Evolutionary conservation across 169 alveolate genomes (phyloP).

Genomic region (Sarcocystis neurona): DNA sequence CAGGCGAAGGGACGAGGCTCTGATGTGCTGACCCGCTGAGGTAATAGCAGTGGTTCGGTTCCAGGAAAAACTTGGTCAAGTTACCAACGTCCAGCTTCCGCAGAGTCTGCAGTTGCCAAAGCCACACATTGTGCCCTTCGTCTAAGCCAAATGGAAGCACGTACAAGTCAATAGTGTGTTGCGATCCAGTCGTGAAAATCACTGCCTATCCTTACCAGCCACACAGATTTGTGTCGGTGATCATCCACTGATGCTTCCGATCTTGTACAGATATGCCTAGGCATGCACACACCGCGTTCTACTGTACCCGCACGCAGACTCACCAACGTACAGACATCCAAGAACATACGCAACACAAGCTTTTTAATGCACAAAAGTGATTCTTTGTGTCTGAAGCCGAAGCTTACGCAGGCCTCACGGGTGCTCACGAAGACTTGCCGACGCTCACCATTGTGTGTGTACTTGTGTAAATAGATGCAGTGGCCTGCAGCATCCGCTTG

Average conservation of each 20-base stretch:
- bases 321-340: too few relatives aligned
- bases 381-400: too few relatives aligned
- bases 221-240: neutral
- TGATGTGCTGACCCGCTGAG: neutral
- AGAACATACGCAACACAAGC: too few relatives aligned
- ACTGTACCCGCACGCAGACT: neutral
- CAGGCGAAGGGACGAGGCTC: neutral
- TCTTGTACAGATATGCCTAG: neutral
- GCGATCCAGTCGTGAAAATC: neutral
- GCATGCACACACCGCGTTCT: neutral
- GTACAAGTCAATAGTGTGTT: neutral
- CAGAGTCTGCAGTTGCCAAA: neutral
- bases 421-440: too few relatives aligned
- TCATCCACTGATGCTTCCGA: neutral
- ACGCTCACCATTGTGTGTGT: too few relatives aligned
- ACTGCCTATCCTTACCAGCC: neutral
- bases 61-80: neutral
- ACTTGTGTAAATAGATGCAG: too few relatives aligned
- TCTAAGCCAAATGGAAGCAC: neutral
- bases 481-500: too few relatives aligned
- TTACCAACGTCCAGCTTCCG: neutral
- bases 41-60: constrained; percentile 11
- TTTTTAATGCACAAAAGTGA: too few relatives aligned
- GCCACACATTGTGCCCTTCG: too few relatives aligned
- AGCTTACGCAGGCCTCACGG: too few relatives aligned